These are phyloP conservation scores for Tetraselmis striata DNA, from an alignment of 139 green algal genomes.

Conservation along the genomic window DNA sequence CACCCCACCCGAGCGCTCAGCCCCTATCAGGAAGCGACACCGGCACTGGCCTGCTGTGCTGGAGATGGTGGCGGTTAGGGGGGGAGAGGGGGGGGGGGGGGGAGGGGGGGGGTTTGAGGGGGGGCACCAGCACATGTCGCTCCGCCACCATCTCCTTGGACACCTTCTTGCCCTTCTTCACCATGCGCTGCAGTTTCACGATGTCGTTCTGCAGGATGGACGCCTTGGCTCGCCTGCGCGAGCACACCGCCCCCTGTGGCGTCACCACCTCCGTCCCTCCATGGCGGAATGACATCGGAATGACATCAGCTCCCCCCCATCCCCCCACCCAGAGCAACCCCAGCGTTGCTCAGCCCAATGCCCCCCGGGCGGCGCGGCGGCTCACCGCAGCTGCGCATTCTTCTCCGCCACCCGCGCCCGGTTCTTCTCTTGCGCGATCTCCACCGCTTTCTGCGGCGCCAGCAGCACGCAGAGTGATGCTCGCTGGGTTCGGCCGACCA, in stretches of 20 bases:
- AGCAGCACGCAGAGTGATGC: too few relatives aligned
- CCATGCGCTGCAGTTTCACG: slow-evolving; percentile 29
- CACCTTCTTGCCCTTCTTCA: slow-evolving; percentile 60
- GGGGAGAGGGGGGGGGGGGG: too few relatives aligned
- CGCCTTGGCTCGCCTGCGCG: slow-evolving; percentile 43
- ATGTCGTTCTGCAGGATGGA: slow-evolving; percentile 24
- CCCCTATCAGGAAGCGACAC: too few relatives aligned
- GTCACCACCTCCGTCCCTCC: too few relatives aligned
- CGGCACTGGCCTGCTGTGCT: too few relatives aligned
- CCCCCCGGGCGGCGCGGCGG: too few relatives aligned
- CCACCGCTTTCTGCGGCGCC: slow-evolving; percentile 69
- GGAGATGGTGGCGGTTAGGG: too few relatives aligned
- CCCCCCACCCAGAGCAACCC: too few relatives aligned
- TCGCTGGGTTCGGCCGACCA: too few relatives aligned
- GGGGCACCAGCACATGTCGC: slow-evolving; percentile 31
- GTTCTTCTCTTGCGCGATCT: slow-evolving; percentile 63
- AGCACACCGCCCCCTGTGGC: background rate
- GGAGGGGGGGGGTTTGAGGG: too few relatives aligned
- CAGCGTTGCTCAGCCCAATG: too few relatives aligned
- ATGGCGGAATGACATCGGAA: background rate
- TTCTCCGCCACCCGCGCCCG: slow-evolving; percentile 57
- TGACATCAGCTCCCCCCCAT: background rate
- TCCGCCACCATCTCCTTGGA: slow-evolving; percentile 46
- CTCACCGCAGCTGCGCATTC: slow-evolving; percentile 70
- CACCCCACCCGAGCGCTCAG: too few relatives aligned